Evolutionary conservation across 2,329 filamentous ascomycete species (phyloP).

Genomic region (Lasiodiplodia citricola): DNA sequence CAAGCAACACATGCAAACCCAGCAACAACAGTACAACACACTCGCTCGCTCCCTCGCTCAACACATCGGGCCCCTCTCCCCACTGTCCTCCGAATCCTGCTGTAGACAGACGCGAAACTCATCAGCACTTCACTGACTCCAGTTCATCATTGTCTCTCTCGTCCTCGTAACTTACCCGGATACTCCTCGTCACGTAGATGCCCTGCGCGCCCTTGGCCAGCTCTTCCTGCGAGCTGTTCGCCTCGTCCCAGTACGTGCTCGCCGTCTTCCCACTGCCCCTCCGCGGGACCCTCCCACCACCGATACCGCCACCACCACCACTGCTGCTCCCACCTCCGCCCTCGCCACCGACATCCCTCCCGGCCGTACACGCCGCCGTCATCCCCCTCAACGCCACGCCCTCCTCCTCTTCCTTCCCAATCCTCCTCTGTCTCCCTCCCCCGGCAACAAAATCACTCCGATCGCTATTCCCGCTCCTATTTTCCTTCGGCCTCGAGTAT

Average conservation of each 20-base stretch:
- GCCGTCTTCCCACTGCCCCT: neutral
- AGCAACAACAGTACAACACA: neutral
- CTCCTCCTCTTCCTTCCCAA: neutral
- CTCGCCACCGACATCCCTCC: neutral
- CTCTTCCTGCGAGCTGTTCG: constrained; percentile 14
- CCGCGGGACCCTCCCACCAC: neutral
- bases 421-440: neutral
- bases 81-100: constrained; percentile 7
- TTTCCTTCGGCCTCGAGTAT: constrained; percentile 28
- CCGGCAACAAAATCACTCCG: neutral
- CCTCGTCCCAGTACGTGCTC: constrained; percentile 18
- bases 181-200: constrained; percentile 22
- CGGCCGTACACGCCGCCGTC: neutral
- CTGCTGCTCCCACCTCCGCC: neutral
- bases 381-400: neutral
- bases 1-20: neutral
- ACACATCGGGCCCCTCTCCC: neutral
- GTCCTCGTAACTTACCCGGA: constrained; percentile 13
- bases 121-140: neutral
- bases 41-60: neutral
- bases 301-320: neutral
- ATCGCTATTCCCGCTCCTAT: neutral
- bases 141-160: neutral
- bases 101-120: neutral
- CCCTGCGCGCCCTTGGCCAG: neutral